Conservation (phyloP, 352 stramenopile genomes). For the Peronospora destructor region DNA sequence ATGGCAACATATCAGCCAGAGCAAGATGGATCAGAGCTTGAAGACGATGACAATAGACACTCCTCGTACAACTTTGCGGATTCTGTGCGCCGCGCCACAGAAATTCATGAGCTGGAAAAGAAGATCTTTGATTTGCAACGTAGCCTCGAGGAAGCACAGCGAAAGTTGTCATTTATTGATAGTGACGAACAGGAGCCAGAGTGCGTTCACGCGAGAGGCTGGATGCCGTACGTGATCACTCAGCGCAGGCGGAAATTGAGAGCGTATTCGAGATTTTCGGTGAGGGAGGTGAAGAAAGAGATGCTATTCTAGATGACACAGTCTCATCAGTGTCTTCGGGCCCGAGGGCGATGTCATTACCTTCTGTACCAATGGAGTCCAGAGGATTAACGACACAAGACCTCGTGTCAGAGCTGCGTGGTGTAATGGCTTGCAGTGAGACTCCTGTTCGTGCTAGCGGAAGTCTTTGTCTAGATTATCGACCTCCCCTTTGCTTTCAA, state of each 20-base stretch:
- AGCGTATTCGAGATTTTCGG: conserved; percentile 49
- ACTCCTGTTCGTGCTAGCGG: conserved; percentile 26
- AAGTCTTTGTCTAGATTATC: conserved; percentile 29
- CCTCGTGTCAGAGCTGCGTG: conserved; percentile 47
- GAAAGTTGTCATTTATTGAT: conserved; percentile 54
- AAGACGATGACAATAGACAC: conserved; percentile 26
- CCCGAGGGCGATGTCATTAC: conserved; percentile 14
- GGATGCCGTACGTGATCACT: conserved; percentile 39
- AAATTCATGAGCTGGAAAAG: conserved; percentile 51
- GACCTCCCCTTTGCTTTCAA: conserved; percentile 12
- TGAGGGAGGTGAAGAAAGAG: conserved; percentile 19
- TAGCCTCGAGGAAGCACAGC: conserved; percentile 51
- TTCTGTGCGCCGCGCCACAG: conserved; percentile 23
- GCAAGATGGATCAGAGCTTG: conserved; percentile 23
- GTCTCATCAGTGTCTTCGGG: conserved; percentile 14
- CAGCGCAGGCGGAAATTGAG: conserved; percentile 38
- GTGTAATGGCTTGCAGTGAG: conserved; percentile 67
- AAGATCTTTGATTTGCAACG: conserved; percentile 59
- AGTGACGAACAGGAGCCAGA: conserved; percentile 43
- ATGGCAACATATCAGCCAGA: conserved; percentile 42
- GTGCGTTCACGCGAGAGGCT: conserved; percentile 23
- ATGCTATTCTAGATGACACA: conserved; percentile 6
- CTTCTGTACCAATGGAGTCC: conserved; percentile 9
- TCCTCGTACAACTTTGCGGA: conserved; percentile 17
- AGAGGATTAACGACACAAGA: conserved; percentile 39